Conservation (phyloP, 2,329 filamentous ascomycete genomes). For the Ascochyta pisi region DNA sequence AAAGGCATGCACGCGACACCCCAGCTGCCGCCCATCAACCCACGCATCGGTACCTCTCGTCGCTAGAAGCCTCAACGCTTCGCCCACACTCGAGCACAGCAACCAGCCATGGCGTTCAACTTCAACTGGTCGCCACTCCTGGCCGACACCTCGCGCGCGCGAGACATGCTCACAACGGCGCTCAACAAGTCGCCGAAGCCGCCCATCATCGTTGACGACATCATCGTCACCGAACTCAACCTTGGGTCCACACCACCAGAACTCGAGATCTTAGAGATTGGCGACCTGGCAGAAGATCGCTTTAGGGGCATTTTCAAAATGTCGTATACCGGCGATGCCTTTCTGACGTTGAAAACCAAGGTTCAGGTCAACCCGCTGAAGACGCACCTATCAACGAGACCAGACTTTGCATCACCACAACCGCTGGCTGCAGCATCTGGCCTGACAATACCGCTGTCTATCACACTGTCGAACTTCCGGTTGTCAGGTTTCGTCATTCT, state of each 20-base stretch:
- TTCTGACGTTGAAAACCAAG: conserved; percentile 90
- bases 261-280: conserved; percentile 96
- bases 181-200: conserved; percentile 98
- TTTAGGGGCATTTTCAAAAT: conserved; percentile 99
- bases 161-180: conserved; percentile 91
- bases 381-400: conserved; percentile 91
- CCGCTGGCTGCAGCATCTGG: conserved; percentile 90
- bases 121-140: conserved; percentile 99
- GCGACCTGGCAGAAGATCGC: conserved; percentile 93
- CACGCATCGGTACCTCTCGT: conserved; percentile 21
- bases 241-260: conserved; percentile 93
- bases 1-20: conserved; percentile 49
- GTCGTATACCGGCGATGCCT: conserved; percentile 96
- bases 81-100: conserved; percentile 6
- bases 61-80: conserved; percentile 30
- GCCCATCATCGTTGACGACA: conserved; percentile 98
- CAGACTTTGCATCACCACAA: conserved; percentile 89
- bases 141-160: conserved; percentile 89
- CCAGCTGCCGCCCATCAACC: conserved; percentile 30
- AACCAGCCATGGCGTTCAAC: conserved; percentile 88
- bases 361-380: conserved; percentile 98
- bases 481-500: conserved; percentile 96
- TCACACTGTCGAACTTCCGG: conserved; percentile 94
- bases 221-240: conserved; percentile 97
- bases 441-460: conserved; percentile 95